These are phyloP conservation scores for Lachnellula hyalina DNA, from an alignment of 2,329 filamentous ascomycete species.

Conservation along the genomic window DNA sequence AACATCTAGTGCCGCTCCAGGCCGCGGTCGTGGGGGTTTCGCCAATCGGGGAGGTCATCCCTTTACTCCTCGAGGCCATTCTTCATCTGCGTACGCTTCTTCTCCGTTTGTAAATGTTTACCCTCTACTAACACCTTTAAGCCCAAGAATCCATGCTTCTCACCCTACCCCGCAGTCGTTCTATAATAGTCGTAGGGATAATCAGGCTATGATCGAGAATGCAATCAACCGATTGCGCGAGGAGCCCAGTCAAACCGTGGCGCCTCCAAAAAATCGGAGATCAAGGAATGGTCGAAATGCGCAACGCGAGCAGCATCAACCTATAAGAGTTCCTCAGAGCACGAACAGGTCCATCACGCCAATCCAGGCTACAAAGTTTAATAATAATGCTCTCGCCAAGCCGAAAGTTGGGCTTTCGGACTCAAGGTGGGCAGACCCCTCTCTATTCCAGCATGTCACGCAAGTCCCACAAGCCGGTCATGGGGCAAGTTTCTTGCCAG, in stretches of 20 bases:
- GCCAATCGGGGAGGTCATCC: neutral
- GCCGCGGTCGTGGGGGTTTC: neutral
- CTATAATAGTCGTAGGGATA: neutral
- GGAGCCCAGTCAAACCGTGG: neutral
- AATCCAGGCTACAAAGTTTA: neutral
- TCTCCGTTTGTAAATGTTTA: too few species aligned
- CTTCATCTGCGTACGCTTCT: neutral
- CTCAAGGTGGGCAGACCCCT: neutral
- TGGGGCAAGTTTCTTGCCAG: neutral
- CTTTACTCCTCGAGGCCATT: constrained; percentile 2
- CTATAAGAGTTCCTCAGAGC: neutral
- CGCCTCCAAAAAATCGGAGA: neutral
- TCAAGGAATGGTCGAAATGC: neutral
- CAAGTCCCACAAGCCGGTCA: neutral
- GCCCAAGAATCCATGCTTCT: too few species aligned
- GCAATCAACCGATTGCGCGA: neutral
- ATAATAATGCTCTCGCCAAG: neutral
- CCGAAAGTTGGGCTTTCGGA: neutral
- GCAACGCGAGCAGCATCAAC: neutral
- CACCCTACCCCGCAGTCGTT: neutral
- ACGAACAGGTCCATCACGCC: neutral
- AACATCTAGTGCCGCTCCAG: neutral
- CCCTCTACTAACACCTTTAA: too few species aligned
- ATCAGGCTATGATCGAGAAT: neutral
- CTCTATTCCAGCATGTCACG: neutral